A percentile compares a stretch with the other conserved stretches of the same genome.
These are phyloP conservation scores for Lepidium aucheri DNA, from an alignment of 345 rosid genomes.

Conservation along the genomic window DNA sequence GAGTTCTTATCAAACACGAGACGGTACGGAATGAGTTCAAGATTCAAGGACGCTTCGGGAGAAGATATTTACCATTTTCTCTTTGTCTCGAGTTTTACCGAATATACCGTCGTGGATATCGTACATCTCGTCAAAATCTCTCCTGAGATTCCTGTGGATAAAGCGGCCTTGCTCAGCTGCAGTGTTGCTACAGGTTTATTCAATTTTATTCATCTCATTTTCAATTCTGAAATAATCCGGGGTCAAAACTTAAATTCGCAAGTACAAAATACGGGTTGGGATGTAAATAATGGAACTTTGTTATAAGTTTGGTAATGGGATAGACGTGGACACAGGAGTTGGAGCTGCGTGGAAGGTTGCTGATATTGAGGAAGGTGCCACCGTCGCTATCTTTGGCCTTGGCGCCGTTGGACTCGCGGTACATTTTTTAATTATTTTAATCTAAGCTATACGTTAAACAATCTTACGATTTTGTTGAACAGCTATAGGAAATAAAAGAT, in stretches of 20 bases:
- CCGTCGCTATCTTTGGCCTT: slow-evolving; percentile 63
- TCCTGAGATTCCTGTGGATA: slow-evolving; percentile 30
- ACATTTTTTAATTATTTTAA: neutral
- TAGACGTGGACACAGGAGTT: slow-evolving; percentile 33
- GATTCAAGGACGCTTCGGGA: slow-evolving; percentile 53
- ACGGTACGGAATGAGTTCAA: slow-evolving; percentile 40
- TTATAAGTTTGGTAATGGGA: neutral
- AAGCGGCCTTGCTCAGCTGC: slow-evolving; percentile 55
- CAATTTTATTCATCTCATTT: neutral
- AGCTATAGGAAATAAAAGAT: too few relatives aligned
- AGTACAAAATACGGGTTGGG: neutral
- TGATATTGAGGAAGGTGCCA: slow-evolving; percentile 47
- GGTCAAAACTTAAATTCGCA: neutral
- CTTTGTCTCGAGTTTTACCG: slow-evolving; percentile 52
- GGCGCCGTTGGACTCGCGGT: slow-evolving; percentile 77
- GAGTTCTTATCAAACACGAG: slow-evolving; percentile 15
- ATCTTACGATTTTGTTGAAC: neutral
- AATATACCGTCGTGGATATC: slow-evolving; percentile 66
- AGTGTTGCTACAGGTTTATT: slow-evolving; percentile 49
- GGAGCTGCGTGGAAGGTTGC: slow-evolving; percentile 74
- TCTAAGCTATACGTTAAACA: neutral
- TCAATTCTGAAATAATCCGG: neutral
- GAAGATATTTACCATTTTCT: slow-evolving; percentile 42
- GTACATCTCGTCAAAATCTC: slow-evolving; percentile 38
- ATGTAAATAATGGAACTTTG: neutral